phyloP scores from a whole-genome alignment of 345 rosid genomes.

The Hirschfeldia incana region DNA sequence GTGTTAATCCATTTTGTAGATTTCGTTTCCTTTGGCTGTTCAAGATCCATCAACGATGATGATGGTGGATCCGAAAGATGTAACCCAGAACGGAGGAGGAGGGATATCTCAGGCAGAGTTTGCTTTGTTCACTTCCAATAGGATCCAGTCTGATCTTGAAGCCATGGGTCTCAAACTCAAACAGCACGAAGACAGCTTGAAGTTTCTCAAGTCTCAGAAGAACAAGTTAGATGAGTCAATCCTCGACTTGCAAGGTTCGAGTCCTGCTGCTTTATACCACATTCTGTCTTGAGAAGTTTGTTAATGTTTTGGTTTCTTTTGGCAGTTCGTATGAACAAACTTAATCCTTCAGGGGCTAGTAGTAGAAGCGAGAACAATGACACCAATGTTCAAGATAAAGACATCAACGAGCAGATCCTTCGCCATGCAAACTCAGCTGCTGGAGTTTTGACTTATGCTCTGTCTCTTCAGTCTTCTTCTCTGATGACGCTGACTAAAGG shows the following conservation, averaged over 20 bases:
- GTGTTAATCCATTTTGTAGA: slow-evolving; percentile 28
- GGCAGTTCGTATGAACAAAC: slow-evolving; percentile 65
- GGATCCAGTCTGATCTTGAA: slow-evolving; percentile 70
- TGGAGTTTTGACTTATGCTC: slow-evolving; percentile 59
- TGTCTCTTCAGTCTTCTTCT: slow-evolving; percentile 48
- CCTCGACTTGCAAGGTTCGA: slow-evolving; percentile 64
- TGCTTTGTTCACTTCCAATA: slow-evolving; percentile 48
- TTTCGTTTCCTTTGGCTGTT: slow-evolving; percentile 28
- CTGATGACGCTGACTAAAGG: slow-evolving; percentile 49
- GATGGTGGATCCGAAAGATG: slow-evolving; percentile 42
- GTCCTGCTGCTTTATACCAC: not conserved
- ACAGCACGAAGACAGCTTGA: slow-evolving; percentile 61
- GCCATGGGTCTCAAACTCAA: slow-evolving; percentile 61
- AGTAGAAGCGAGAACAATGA: slow-evolving; percentile 36
- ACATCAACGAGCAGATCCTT: slow-evolving; percentile 58
- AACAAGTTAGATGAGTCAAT: slow-evolving; percentile 62
- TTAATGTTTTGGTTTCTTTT: not conserved
- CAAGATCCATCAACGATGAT: slow-evolving; percentile 43
- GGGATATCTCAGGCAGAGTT: slow-evolving; percentile 45
- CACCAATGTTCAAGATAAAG: slow-evolving; percentile 51
- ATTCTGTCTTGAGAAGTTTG: not conserved
- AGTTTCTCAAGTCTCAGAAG: slow-evolving; percentile 51
- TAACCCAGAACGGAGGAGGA: slow-evolving; percentile 52
- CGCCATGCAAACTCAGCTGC: slow-evolving; percentile 70
- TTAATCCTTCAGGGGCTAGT: slow-evolving; percentile 42